Conservation (phyloP, 2,329 filamentous ascomycete species). For the Colletotrichum sp. region DNA sequence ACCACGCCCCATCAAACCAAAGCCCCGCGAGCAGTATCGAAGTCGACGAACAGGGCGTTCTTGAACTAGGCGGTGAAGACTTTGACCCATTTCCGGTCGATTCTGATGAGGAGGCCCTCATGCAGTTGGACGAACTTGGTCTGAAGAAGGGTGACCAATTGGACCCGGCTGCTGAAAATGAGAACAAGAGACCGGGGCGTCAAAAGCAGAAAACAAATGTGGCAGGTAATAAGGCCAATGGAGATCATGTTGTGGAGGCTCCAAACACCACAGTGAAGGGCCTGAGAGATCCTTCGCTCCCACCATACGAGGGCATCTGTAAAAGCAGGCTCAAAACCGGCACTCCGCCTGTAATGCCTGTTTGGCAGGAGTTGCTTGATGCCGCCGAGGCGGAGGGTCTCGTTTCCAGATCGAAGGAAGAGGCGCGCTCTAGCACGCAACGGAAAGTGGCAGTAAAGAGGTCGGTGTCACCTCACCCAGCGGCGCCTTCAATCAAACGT, state of each 20-base stretch:
- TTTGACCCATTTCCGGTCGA: slow-evolving; percentile 55
- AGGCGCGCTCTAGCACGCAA: not conserved
- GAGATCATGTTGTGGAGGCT: not conserved
- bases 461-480: not conserved
- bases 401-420: slow-evolving; percentile 28
- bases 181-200: not conserved
- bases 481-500: not conserved
- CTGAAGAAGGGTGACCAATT: not conserved
- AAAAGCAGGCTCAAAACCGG: slow-evolving; percentile 47
- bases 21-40: slow-evolving; percentile 53
- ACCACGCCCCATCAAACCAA: slow-evolving; percentile 30
- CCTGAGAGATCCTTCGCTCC: slow-evolving; percentile 10
- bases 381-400: slow-evolving; percentile 45
- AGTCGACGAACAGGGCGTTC: slow-evolving; percentile 69
- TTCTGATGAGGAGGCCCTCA: slow-evolving; percentile 56
- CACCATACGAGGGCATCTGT: slow-evolving; percentile 39
- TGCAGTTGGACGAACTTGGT: slow-evolving; percentile 27
- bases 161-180: not conserved
- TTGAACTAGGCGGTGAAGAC: slow-evolving; percentile 50
- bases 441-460: not conserved
- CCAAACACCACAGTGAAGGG: slow-evolving; percentile 18
- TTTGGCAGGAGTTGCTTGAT: slow-evolving; percentile 43
- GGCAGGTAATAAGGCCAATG: not conserved
- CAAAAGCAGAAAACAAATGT: not conserved
- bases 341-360: slow-evolving; percentile 38